A percentile compares a stretch with the other conserved stretches of the same genome.
phyloP scores from a whole-genome alignment of 2,329 filamentous ascomycete genomes.

The Stachybotrys elegans region DNA sequence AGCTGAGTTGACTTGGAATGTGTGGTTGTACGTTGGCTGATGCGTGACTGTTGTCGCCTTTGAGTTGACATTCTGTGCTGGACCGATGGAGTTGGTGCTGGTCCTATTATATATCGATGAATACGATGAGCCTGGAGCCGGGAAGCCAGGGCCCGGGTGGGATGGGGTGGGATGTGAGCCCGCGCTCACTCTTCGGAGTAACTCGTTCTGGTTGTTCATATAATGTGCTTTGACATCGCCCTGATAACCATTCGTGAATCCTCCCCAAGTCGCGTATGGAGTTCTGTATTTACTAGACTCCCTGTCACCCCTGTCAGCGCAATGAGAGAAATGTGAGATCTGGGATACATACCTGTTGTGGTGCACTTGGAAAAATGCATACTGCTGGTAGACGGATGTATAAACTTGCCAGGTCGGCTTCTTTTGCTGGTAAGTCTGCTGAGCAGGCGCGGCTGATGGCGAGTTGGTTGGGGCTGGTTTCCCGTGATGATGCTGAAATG shows the following conservation, averaged over 20 bases:
- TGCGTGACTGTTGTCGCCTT: too few species aligned
- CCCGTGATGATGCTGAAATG: too few species aligned
- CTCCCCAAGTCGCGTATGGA: slow-evolving; percentile 52
- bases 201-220: slow-evolving; percentile 25
- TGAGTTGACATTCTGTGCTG: too few species aligned
- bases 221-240: slow-evolving; percentile 43
- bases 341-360: slow-evolving; percentile 46
- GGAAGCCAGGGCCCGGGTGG: not conserved
- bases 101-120: not conserved
- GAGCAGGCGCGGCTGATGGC: too few species aligned
- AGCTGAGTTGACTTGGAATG: too few species aligned
- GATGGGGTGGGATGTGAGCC: not conserved
- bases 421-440: slow-evolving; percentile 8
- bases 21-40: too few species aligned
- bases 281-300: slow-evolving; percentile 53
- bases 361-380: slow-evolving; percentile 54
- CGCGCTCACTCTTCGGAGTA: slow-evolving; percentile 20
- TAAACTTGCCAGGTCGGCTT: slow-evolving; percentile 29
- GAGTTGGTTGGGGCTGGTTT: too few species aligned
- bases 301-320: slow-evolving; percentile 22
- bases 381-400: slow-evolving; percentile 45
- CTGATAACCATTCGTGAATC: slow-evolving; percentile 59
- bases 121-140: not conserved
- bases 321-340: not conserved
- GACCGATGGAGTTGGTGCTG: too few species aligned